phyloP scores from a whole-genome alignment of 345 rosid species.

The Noccaea caerulescens region DNA sequence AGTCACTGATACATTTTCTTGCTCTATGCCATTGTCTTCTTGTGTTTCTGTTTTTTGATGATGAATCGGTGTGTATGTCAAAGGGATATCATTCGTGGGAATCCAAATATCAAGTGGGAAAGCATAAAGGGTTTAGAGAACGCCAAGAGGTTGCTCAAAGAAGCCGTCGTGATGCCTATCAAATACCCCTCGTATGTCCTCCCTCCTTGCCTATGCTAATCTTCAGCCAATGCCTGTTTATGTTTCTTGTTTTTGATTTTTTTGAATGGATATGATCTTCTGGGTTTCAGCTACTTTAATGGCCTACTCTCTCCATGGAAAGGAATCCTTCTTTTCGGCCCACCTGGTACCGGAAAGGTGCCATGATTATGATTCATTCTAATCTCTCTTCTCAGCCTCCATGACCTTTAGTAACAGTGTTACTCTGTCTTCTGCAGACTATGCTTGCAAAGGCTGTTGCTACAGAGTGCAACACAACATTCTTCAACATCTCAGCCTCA shows the following conservation, averaged over 20 bases:
- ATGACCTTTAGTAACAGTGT: not conserved
- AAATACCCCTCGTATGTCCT: slow-evolving; percentile 86
- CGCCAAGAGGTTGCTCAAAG: slow-evolving; percentile 89
- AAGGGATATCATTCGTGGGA: slow-evolving; percentile 92
- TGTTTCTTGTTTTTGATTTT: not conserved
- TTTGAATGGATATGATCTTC: not conserved
- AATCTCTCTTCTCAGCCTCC: too few species aligned
- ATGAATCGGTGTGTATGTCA: slow-evolving; percentile 37
- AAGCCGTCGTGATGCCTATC: slow-evolving; percentile 99
- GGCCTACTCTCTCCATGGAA: slow-evolving; percentile 99
- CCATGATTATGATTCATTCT: slow-evolving; percentile 14
- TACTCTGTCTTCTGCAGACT: slow-evolving; percentile 55
- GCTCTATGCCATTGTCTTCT: not conserved
- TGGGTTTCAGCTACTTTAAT: slow-evolving; percentile 72
- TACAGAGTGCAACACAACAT: slow-evolving; percentile 96
- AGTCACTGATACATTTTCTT: slow-evolving; percentile 14
- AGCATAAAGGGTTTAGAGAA: slow-evolving; percentile 88
- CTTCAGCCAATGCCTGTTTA: not conserved
- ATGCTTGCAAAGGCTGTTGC: slow-evolving; percentile 99
- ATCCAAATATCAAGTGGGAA: slow-evolving; percentile 94
- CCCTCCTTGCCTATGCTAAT: not conserved
- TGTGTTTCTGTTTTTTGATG: not conserved
- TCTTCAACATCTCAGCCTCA: slow-evolving; percentile 97
- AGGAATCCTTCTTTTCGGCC: slow-evolving; percentile 98
- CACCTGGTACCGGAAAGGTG: slow-evolving; percentile 99